Conservation (phyloP, 345 rosid species). For the Anastatica hierochuntica region DNA sequence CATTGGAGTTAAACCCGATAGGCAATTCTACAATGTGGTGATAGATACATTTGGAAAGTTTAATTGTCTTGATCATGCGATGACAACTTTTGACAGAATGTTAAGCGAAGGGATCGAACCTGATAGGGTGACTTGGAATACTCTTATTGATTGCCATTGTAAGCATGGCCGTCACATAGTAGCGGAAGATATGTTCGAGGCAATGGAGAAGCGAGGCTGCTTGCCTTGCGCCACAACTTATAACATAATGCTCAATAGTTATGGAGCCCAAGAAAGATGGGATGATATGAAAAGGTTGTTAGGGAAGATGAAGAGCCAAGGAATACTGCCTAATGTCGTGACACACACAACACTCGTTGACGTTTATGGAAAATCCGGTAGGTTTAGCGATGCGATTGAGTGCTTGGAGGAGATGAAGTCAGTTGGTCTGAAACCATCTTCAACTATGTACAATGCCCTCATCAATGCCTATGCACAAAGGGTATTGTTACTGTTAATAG, state of each 20-base stretch:
- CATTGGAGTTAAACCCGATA: constrained; percentile 70
- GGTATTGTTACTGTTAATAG: constrained; percentile 34
- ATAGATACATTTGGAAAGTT: constrained; percentile 92
- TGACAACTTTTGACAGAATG: constrained; percentile 77
- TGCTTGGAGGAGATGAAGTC: constrained; percentile 87
- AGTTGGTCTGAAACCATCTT: constrained; percentile 62
- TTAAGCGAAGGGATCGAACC: constrained; percentile 70
- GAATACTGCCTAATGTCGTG: constrained; percentile 56
- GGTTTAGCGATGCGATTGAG: constrained; percentile 74
- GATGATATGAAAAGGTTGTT: constrained; percentile 62
- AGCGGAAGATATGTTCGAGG: constrained; percentile 71
- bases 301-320: constrained; percentile 56
- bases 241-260: constrained; percentile 83
- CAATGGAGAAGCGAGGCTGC: constrained; percentile 64
- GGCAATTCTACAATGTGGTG: constrained; percentile 86
- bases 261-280: constrained; percentile 80
- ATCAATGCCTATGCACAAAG: constrained; percentile 95
- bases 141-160: constrained; percentile 82
- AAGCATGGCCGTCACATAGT: constrained; percentile 62
- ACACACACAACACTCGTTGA: constrained; percentile 87
- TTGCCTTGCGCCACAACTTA: constrained; percentile 74
- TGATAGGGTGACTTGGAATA: constrained; percentile 84
- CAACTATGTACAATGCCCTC: constrained; percentile 90
- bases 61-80: constrained; percentile 83
- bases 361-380: constrained; percentile 81